phyloP scores from a whole-genome alignment of 2,329 filamentous ascomycete species.

The Acarospora socialis region DNA sequence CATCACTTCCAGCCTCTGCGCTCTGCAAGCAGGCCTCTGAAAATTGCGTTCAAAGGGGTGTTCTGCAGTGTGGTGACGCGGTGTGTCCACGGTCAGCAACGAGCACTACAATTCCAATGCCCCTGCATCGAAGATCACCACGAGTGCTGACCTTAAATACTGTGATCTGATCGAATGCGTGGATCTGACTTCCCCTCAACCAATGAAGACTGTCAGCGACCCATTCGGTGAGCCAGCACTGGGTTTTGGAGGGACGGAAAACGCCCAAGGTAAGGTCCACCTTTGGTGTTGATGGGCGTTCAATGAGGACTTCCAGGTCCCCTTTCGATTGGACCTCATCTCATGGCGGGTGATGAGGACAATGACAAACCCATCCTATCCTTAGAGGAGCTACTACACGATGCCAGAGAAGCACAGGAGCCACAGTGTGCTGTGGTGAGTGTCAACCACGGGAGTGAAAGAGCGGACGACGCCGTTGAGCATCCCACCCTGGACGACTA shows the following conservation, averaged over 20 bases:
- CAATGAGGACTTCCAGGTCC: slow-evolving; percentile 2
- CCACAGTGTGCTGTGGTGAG: neutral
- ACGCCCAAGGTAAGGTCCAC: neutral
- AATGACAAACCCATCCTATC: slow-evolving; percentile 1
- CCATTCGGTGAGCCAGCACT: neutral
- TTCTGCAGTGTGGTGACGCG: neutral
- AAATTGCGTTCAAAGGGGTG: too few species aligned
- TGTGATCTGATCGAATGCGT: too few species aligned
- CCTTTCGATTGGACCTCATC: slow-evolving; percentile 1
- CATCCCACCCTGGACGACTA: neutral
- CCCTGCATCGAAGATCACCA: too few species aligned
- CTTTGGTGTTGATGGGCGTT: neutral
- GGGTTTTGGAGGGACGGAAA: neutral
- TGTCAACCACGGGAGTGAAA: neutral
- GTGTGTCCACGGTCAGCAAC: neutral
- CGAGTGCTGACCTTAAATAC: too few species aligned
- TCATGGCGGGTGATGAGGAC: neutral
- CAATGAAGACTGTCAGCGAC: neutral
- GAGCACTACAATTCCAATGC: too few species aligned
- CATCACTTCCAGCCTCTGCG: too few species aligned
- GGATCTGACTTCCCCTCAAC: slow-evolving; percentile 1
- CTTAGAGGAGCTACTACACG: slow-evolving; percentile 1
- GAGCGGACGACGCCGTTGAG: neutral
- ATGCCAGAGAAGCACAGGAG: neutral
- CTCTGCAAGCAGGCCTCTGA: too few species aligned